Evolutionary conservation across 163 green algal genomes (phyloP), one percentile per base, ranked within the genome.

Genomic region (Coccomyxa subellipsoidea): DNA sequence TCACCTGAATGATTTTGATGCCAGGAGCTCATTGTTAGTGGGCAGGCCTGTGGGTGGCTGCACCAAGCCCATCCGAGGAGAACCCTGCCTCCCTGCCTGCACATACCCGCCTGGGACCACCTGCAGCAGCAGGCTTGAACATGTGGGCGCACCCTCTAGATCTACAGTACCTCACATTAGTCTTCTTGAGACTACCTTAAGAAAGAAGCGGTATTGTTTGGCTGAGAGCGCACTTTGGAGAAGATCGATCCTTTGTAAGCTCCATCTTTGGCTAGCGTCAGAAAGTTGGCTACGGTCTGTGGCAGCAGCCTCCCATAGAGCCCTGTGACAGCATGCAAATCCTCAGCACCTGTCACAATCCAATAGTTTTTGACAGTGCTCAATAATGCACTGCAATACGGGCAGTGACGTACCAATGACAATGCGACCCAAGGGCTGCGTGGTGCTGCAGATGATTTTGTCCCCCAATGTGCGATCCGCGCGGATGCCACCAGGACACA

Each of bases 301-400:
- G 94, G 94, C 1, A 91, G 92, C n/a, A 83, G 75, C 5, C 91
- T 91, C 78, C 94, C 94, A 80, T 97, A 98, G 53, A 97, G 84
- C 2, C 86, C 88, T 93, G 84, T n/a, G n/a, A n/a, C n/a, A n/a
- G n/a, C n/a, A n/a, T n/a, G n/a, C n/a, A n/a, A n/a, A n/a, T n/a
- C n/a, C n/a, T n/a, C n/a, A n/a, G n/a, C n/a, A n/a, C n/a, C n/a
- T n/a, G n/a, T n/a, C 75, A 80, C 2, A 66, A 18, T 59, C 37
- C 21, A 15, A 4, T 69, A 35, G 4, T 25, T n/a, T 7, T 35
- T 66, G 7, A 21, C 0, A 80, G 75, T 35, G 12, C 9, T 8
- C 29, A 18, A n/a, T 8, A 21, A 69, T 40, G 69, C 2, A 37
- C 54, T 38, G 25, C 53, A 36, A 73, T 7, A n/a, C n/a, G n/a